Conservation (phyloP, 805 yeast genomes). For the Starmerella apis region DNA sequence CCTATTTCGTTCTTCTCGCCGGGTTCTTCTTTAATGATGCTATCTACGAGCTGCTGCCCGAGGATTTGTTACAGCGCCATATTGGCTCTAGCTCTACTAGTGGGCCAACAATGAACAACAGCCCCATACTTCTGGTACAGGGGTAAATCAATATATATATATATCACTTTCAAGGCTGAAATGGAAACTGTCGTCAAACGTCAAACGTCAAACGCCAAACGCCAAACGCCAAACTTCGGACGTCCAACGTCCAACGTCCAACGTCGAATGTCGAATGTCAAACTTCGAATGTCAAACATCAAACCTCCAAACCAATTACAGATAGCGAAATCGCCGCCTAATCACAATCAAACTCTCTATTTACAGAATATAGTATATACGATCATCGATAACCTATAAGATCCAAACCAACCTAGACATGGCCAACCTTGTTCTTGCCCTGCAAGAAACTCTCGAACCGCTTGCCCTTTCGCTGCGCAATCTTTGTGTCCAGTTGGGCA, state of each 20-base stretch:
- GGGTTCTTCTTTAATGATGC: constrained; percentile 66
- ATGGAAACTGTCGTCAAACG: no score
- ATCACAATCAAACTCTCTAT: neutral
- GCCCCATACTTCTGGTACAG: neutral
- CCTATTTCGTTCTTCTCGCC: constrained; percentile 60
- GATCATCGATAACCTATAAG: neutral
- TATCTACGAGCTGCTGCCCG: constrained; percentile 29
- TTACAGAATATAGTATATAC: neutral
- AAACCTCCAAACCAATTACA: no score
- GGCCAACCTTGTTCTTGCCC: constrained; percentile 14
- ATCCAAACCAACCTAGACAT: constrained; percentile 8
- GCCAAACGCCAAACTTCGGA: no score
- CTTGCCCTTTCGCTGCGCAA: constrained; percentile 53
- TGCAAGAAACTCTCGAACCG: constrained; percentile 26
- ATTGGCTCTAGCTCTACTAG: no score
- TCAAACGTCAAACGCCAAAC: no score
- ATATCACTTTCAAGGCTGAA: no score
- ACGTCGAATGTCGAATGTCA: no score
- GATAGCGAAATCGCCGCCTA: neutral
- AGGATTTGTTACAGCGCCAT: neutral
- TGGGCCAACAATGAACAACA: neutral
- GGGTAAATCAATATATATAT: no score
- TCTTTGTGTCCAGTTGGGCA: constrained; percentile 53
- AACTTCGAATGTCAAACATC: no score
- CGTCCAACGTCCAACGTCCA: no score